These are phyloP conservation scores for Mycogone perniciosa DNA, from an alignment of 2,329 filamentous ascomycete species.

Conservation along the genomic window DNA sequence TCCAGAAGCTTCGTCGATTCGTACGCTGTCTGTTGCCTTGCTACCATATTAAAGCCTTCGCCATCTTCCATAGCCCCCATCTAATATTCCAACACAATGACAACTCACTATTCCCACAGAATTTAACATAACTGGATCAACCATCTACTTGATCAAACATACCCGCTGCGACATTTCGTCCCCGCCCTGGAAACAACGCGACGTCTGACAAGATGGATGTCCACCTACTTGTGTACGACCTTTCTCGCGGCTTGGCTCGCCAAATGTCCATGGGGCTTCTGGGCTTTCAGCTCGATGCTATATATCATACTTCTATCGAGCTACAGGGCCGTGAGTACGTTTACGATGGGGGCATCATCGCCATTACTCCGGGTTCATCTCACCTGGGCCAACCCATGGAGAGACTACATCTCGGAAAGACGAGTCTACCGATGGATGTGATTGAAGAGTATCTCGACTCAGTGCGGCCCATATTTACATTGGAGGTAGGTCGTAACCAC, in stretches of 20 bases:
- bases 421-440: slow-evolving; percentile 71
- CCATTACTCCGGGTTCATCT: slow-evolving; percentile 71
- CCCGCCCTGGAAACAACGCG: background rate
- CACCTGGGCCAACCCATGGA: slow-evolving; percentile 84
- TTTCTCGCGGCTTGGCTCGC: slow-evolving; percentile 56
- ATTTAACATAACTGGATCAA: background rate
- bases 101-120: background rate
- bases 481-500: slow-evolving; percentile 48
- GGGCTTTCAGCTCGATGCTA: slow-evolving; percentile 69
- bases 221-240: slow-evolving; percentile 70
- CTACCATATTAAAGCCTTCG: background rate
- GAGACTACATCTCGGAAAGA: slow-evolving; percentile 65
- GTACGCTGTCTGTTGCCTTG: slow-evolving; percentile 12
- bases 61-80: background rate
- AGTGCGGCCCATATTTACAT: slow-evolving; percentile 72
- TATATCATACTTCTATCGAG: slow-evolving; percentile 92
- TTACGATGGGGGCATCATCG: slow-evolving; percentile 82
- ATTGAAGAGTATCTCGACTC: slow-evolving; percentile 85
- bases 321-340: slow-evolving; percentile 81
- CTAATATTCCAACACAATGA: background rate
- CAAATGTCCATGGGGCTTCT: slow-evolving; percentile 49
- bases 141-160: background rate
- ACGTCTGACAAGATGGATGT: slow-evolving; percentile 56
- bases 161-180: background rate
- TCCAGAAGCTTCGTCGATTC: slow-evolving; percentile 10